phyloP scores from a whole-genome alignment of 73 alveolate genomes.

The Stentor coeruleus region DNA sequence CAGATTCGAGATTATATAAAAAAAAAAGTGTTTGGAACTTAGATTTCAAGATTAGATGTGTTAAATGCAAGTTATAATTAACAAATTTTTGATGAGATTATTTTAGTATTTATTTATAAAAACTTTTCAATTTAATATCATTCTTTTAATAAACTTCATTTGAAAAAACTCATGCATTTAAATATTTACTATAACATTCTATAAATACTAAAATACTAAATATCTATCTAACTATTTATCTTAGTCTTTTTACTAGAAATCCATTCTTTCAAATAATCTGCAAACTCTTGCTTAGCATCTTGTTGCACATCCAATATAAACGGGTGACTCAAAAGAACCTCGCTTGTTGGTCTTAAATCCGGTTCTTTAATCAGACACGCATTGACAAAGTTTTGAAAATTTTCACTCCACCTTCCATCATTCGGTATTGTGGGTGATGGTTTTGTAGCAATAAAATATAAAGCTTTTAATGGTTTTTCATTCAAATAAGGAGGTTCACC shows the following conservation, averaged over 20 bases:
- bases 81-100: too few species aligned
- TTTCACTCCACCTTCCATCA: background rate
- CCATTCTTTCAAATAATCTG: background rate
- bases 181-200: too few species aligned
- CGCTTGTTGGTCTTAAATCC: background rate
- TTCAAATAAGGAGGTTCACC: constrained; percentile 69
- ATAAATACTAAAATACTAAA: too few species aligned
- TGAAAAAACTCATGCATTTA: too few species aligned
- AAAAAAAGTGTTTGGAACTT: too few species aligned
- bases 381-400: background rate
- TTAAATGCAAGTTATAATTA: too few species aligned
- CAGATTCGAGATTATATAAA: too few species aligned
- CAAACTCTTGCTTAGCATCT: background rate
- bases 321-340: background rate
- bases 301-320: background rate
- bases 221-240: background rate
- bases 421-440: background rate
- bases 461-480: background rate
- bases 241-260: background rate
- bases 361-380: background rate
- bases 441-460: background rate
- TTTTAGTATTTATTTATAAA: too few species aligned
- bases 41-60: too few species aligned
- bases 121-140: too few species aligned
- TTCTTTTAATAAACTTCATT: too few species aligned